phyloP scores from a whole-genome alignment of 2,329 filamentous ascomycete species.

The Fusarium citri region DNA sequence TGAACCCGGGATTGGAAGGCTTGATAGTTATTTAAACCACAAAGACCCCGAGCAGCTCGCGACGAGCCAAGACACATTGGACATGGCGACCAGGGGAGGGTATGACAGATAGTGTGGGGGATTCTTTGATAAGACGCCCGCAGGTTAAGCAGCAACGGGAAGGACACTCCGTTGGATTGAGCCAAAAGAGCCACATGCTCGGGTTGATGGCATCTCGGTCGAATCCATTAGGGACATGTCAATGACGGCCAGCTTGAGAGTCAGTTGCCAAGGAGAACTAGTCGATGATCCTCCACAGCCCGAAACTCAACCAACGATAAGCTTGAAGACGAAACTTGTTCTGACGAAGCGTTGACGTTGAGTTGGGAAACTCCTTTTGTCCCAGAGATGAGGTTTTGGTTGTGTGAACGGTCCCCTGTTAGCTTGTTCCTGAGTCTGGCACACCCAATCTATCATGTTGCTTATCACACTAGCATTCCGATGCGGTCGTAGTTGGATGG shows the following conservation, averaged over 20 bases:
- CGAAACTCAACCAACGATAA: conserved; percentile 6
- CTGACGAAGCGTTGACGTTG: neutral
- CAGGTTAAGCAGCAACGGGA: conserved; percentile 31
- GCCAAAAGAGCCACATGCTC: conserved; percentile 16
- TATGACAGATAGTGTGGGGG: conserved; percentile 39
- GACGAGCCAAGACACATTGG: conserved; percentile 21
- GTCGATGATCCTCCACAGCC: conserved; percentile 12
- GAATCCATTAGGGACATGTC: neutral
- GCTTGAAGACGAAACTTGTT: neutral
- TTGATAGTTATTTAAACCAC: conserved; percentile 36
- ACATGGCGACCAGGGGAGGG: conserved; percentile 32
- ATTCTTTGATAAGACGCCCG: conserved; percentile 45
- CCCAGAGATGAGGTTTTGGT: conserved; percentile 9
- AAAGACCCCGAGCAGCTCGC: conserved; percentile 4
- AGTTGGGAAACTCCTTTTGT: neutral
- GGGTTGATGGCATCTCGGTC: conserved; percentile 1
- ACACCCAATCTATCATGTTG: conserved; percentile 9
- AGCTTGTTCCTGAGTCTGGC: conserved; percentile 32
- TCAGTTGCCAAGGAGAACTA: conserved; percentile 31
- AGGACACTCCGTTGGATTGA: conserved; percentile 12
- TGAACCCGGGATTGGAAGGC: conserved; percentile 30
- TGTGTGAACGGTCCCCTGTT: conserved; percentile 10
- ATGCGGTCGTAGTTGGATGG: conserved; percentile 24
- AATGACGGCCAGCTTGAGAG: neutral
- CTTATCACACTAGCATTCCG: conserved; percentile 41